A percentile compares a stretch with the other conserved stretches of the same genome.
These are phyloP conservation scores for Myrica gale DNA, from an alignment of 306 rosid species.

Conservation along the genomic window DNA sequence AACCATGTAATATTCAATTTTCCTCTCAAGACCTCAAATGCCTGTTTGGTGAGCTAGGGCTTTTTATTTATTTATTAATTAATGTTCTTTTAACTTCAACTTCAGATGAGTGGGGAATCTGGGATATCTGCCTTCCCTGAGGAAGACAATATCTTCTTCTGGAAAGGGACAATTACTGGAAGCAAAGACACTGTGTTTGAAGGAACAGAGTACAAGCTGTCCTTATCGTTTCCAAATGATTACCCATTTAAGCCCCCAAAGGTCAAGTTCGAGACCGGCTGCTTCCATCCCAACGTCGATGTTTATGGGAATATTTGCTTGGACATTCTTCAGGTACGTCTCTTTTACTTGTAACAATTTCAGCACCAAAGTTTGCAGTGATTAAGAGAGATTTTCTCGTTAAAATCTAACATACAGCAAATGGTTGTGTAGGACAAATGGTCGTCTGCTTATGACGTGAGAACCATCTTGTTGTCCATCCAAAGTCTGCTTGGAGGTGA, in stretches of 20 bases:
- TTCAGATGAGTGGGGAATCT: slow-evolving; percentile 87
- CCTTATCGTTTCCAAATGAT: slow-evolving; percentile 79
- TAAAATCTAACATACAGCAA: no score
- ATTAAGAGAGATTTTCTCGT: no score
- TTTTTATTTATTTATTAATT: background rate
- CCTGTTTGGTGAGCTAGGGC: slow-evolving; percentile 4
- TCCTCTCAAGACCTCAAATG: background rate
- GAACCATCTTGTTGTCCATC: slow-evolving; percentile 68
- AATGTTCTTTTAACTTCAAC: slow-evolving; percentile 11
- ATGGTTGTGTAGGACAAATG: slow-evolving; percentile 60
- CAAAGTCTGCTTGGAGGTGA: slow-evolving; percentile 93
- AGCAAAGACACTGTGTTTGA: slow-evolving; percentile 90
- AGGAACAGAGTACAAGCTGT: slow-evolving; percentile 80
- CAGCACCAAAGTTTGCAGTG: background rate
- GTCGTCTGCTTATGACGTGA: slow-evolving; percentile 88
- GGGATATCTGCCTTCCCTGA: slow-evolving; percentile 94
- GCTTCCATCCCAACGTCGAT: slow-evolving; percentile 95
- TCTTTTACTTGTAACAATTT: background rate
- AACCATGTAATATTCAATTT: background rate
- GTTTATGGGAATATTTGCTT: slow-evolving; percentile 79
- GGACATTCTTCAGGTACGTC: slow-evolving; percentile 93
- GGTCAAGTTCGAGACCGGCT: slow-evolving; percentile 80
- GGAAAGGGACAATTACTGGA: slow-evolving; percentile 96
- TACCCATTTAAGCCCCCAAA: slow-evolving; percentile 95
- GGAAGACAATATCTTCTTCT: slow-evolving; percentile 87